Evolutionary conservation across 1,284 basidiomycete genomes (phyloP), one percentile per base, ranked within the genome.

Genomic region (Sutorius eximius): DNA sequence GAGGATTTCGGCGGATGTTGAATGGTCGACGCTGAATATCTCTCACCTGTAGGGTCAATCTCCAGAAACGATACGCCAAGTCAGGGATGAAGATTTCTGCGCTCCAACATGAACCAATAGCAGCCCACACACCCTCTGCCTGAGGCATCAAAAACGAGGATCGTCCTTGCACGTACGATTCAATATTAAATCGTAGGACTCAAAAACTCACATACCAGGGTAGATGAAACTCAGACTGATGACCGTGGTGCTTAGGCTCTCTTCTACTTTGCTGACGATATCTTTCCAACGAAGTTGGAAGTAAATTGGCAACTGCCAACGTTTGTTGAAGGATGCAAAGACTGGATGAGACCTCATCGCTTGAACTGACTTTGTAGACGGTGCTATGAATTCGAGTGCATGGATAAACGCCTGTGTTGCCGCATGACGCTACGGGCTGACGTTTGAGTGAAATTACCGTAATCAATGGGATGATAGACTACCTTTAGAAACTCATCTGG

Each of bases 271-370:
- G 0, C 79, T 73, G 1, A 96, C 85, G 51, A 97, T 91, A 64
- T 97, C 95, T 69, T 98, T 96, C 89, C 95, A 96, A n/a, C 95
- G 83, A 60, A 99, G 77, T 69, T 99, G 96, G 71, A 97, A 98
- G 70, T 99, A 99, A 16, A 98, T 91, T 1, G 93, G 91, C 7
- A 99, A 78, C 68, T 98, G 96, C 95, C 96, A 99, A 40, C 94
- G 81, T 53, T 85, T 81, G 65, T 90, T 85, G 64, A 98, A 96
- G 0, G 85, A 72, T 8, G 69, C 62, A 70, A 89, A 95, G 5
- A 85, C 77, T 0, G 85, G 80, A 69, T 93, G 89, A 5, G 74
- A 66, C 5, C 92, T 83, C 80, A 96, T 86, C 0, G 78, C 76
- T 55, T 84, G 75, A 12, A 95, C 81, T 1, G 89, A 81, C 36